Evolutionary conservation across 306 rosid genomes (phyloP).

Genomic region (Hippophae rhamnoides): DNA sequence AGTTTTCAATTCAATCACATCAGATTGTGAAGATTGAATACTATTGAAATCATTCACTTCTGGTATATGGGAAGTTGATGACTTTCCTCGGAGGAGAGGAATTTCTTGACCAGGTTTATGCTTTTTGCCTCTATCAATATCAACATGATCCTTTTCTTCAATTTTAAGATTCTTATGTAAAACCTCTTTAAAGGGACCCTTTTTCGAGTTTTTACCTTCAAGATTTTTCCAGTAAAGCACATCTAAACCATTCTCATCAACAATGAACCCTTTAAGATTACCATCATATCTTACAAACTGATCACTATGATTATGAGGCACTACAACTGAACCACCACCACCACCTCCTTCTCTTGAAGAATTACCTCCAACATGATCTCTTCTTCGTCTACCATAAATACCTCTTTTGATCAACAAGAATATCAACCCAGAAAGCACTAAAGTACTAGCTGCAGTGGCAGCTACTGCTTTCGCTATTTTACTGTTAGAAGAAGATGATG

Average conservation of each 20-base stretch:
- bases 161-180: not conserved
- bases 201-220: conserved; percentile 21
- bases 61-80: conserved; percentile 42
- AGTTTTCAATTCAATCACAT: conserved; percentile 4
- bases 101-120: conserved; percentile 30
- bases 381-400: conserved; percentile 17
- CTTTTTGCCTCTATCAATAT: conserved; percentile 11
- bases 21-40: conserved; percentile 9
- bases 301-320: conserved; percentile 22
- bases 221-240: conserved; percentile 59
- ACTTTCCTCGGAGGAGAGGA: conserved; percentile 45
- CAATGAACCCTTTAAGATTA: conserved; percentile 40
- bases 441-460: conserved; percentile 32
- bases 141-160: conserved; percentile 11
- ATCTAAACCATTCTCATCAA: conserved; percentile 68
- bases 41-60: conserved; percentile 19
- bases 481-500: conserved; percentile 27
- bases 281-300: conserved; percentile 32
- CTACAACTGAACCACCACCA: conserved; percentile 12
- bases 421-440: conserved; percentile 30
- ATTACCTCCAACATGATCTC: too few species aligned
- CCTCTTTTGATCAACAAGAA: conserved; percentile 23
- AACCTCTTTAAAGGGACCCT: conserved; percentile 20
- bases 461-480: conserved; percentile 30
- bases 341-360: conserved; percentile 5